Base-by-base conservation (phyloP, 139 green algal species). In the Diplosphaera chodatii region DNA sequence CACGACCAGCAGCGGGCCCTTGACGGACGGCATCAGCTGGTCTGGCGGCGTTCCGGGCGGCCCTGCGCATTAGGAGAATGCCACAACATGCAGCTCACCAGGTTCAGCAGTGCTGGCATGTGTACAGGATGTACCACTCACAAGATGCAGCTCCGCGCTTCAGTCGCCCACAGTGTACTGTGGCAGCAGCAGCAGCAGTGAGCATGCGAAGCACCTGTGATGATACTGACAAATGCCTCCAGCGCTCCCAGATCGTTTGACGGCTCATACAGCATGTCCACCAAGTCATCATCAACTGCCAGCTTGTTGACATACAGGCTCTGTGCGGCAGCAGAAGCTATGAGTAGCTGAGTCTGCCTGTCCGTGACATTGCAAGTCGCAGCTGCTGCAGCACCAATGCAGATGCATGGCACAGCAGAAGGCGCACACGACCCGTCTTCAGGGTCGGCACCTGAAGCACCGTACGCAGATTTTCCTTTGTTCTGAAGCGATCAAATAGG, bases 231-330 rank as follows among this genome's bases (percentile, higher is more conserved):
- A 79, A 98, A 98, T 0, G 91, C 88, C 22, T 95, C 86, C 31
- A 96, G 73, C 3, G 93, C 93, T 5, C 85, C 86, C 2, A 80
- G 66, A 63, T 92, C 83, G 32, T 72, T 71, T 8, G 85, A 82
- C 13, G 91, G 87, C 2, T 29, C 59, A 28, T 83, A 69, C 21
- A 96, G 80, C 33, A 93, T 69, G 16, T 93, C 80, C 3, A 98
- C 86, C 33, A 98, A 80, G 66, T 91, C 93, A 48, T 93, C 86
- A 74, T 98, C 93, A 27, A 98, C 94, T 0, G 82, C 74, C 6
- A 67, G 59, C 21, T 73, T 40, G 74, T 96, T 85, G 48, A 68
- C 32, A 75, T 97, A 97, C 40, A 97, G 84, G 23, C 63, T 68
- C n/a, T 72, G 48, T 64, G 69, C 10, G 6, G 25, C 55, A 62